These are phyloP conservation scores for Hymenoscyphus linearis DNA, from an alignment of 2,329 filamentous ascomycete genomes.

Conservation along the genomic window DNA sequence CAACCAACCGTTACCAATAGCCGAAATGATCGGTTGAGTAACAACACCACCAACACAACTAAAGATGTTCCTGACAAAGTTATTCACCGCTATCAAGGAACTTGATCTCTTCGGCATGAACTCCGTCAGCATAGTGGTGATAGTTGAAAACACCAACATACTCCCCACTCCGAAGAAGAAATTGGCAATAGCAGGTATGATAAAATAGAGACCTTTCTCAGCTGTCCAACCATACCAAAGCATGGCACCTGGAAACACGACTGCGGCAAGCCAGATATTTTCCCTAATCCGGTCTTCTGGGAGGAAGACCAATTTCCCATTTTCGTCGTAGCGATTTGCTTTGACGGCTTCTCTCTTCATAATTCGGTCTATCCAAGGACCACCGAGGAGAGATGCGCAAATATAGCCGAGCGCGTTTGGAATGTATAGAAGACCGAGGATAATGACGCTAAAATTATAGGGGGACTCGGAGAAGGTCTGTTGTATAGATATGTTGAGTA, in stretches of 20 bases:
- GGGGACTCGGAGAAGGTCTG: conserved; percentile 60
- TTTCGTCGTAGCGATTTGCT: conserved; percentile 61
- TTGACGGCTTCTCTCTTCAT: conserved; percentile 72
- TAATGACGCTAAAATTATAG: conserved; percentile 63
- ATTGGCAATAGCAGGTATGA: conserved; percentile 8
- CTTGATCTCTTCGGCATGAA: conserved; percentile 70
- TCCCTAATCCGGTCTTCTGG: conserved; percentile 81
- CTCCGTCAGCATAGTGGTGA: conserved; percentile 78
- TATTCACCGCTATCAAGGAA: conserved; percentile 73
- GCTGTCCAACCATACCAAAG: conserved; percentile 75
- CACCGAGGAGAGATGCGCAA: conserved; percentile 61
- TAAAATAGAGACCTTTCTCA: conserved; percentile 45
- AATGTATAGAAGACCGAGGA: conserved; percentile 73
- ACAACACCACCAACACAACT: conserved; percentile 66
- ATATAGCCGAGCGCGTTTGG: conserved; percentile 71
- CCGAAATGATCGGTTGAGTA: conserved; percentile 63
- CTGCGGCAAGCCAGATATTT: conserved; percentile 71
- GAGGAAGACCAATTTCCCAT: conserved; percentile 60
- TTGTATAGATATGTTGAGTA: conserved; percentile 74
- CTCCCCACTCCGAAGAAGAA: conserved; percentile 52
- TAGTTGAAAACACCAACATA: conserved; percentile 53
- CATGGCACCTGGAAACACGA: conserved; percentile 64
- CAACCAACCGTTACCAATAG: conserved; percentile 70
- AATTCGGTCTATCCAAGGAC: conserved; percentile 73
- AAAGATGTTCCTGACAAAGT: conserved; percentile 75